Evolutionary conservation across 176 grass and related monocot genomes (phyloP).

Genomic region (Pharus latifolius): DNA sequence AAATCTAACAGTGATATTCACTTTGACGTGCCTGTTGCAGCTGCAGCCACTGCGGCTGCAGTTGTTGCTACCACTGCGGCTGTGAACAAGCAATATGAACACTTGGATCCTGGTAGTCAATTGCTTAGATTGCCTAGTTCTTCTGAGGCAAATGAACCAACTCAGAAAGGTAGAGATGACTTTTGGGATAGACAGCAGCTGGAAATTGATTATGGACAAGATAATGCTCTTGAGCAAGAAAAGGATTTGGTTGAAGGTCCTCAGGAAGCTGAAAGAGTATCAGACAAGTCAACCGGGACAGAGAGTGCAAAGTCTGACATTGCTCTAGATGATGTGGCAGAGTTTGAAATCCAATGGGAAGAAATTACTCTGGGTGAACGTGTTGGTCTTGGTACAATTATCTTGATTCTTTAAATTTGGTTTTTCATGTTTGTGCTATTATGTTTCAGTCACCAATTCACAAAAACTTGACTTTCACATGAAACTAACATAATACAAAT

Average conservation of each 20-base stretch:
- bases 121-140: slow-evolving; percentile 44
- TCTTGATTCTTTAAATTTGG: not conserved
- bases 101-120: slow-evolving; percentile 36
- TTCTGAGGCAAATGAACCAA: slow-evolving; percentile 25
- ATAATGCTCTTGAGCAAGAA: slow-evolving; percentile 35
- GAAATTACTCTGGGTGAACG: slow-evolving; percentile 82
- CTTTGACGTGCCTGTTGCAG: slow-evolving; percentile 68
- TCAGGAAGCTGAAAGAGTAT: slow-evolving; percentile 53
- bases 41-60: slow-evolving; percentile 92
- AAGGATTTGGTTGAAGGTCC: slow-evolving; percentile 29
- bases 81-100: slow-evolving; percentile 54
- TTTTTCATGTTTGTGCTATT: not conserved
- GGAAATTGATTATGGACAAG: slow-evolving; percentile 40
- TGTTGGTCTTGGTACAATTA: slow-evolving; percentile 83
- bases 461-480: not conserved
- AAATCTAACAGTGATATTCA: slow-evolving; percentile 81
- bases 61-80: slow-evolving; percentile 93
- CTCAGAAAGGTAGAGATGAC: slow-evolving; percentile 24
- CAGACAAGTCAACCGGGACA: slow-evolving; percentile 74
- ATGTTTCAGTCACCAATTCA: not conserved
- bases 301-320: slow-evolving; percentile 86
- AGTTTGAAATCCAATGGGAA: slow-evolving; percentile 96
- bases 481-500: not conserved
- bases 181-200: slow-evolving; percentile 32
- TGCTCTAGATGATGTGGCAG: slow-evolving; percentile 66